Evolutionary conservation across 441 rosid species (phyloP).

Genomic region (Geranium incanum): DNA sequence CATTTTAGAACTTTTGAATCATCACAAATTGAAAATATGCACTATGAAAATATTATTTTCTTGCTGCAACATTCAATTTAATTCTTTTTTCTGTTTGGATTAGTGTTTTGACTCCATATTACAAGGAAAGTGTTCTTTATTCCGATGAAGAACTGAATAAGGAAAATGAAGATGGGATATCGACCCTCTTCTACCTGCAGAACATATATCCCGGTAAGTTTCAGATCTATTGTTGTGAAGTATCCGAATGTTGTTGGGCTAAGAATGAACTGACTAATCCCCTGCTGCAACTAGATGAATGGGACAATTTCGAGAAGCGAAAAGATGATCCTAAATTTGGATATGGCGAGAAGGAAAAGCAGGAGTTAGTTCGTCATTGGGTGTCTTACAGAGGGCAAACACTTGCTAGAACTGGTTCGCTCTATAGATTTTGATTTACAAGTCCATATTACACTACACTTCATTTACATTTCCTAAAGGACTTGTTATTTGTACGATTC

Average conservation of each 20-base stretch:
- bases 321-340: slow-evolving; percentile 28
- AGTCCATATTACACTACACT: slow-evolving; percentile 18
- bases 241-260: slow-evolving; percentile 16
- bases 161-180: slow-evolving; percentile 93
- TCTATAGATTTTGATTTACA: neutral
- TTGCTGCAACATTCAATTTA: slow-evolving; percentile 12
- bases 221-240: slow-evolving; percentile 7
- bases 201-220: slow-evolving; percentile 84
- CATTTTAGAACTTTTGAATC: neutral
- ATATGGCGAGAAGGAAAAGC: slow-evolving; percentile 23
- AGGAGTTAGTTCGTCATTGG: slow-evolving; percentile 60
- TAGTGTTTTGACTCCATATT: slow-evolving; percentile 95
- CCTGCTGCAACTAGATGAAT: slow-evolving; percentile 58
- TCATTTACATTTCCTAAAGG: slow-evolving; percentile 13
- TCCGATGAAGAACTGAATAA: slow-evolving; percentile 70
- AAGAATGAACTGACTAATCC: slow-evolving; percentile 16
- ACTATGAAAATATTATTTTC: neutral
- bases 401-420: slow-evolving; percentile 84
- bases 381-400: slow-evolving; percentile 94
- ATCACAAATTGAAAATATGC: neutral
- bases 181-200: slow-evolving; percentile 76
- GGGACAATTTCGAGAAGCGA: slow-evolving; percentile 70
- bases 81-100: slow-evolving; percentile 20
- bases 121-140: slow-evolving; percentile 85
- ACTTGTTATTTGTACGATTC: slow-evolving; percentile 17